A percentile compares a stretch with the other conserved stretches of the same genome.
Conservation (phyloP, 768 basidiomycete genomes). For the Auriculariales sp. region DNA sequence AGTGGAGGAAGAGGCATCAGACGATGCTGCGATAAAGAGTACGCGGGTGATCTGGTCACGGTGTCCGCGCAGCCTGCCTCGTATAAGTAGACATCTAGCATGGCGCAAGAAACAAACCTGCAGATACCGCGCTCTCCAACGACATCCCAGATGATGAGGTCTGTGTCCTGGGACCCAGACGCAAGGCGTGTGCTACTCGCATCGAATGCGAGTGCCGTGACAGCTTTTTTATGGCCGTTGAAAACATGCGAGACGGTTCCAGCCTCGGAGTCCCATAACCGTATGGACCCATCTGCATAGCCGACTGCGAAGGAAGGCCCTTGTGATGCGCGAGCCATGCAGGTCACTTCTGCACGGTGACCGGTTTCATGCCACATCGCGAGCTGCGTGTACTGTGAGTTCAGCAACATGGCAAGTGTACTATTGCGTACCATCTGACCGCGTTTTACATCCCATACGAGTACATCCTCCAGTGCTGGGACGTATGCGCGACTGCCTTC, state of each 20-base stretch:
- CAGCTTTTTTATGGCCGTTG: slow-evolving; percentile 90
- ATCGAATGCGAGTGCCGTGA: slow-evolving; percentile 81
- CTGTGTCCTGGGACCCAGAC: slow-evolving; percentile 90
- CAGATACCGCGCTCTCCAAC: slow-evolving; percentile 85
- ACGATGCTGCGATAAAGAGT: slow-evolving; percentile 44
- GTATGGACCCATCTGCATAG: slow-evolving; percentile 88
- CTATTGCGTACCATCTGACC: slow-evolving; percentile 66
- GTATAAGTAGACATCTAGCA: background rate
- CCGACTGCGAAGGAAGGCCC: slow-evolving; percentile 75
- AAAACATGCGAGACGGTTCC: slow-evolving; percentile 70
- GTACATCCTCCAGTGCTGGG: slow-evolving; percentile 87
- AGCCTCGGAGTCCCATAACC: slow-evolving; percentile 62
- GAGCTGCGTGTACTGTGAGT: slow-evolving; percentile 32
- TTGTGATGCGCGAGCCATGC: slow-evolving; percentile 62
- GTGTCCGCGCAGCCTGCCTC: slow-evolving; percentile 70
- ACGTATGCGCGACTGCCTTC: slow-evolving; percentile 88
- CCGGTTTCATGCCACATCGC: slow-evolving; percentile 99
- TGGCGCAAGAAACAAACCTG: slow-evolving; percentile 34
- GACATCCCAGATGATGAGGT: slow-evolving; percentile 92
- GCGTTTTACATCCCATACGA: slow-evolving; percentile 98
- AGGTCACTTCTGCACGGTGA: slow-evolving; percentile 85
- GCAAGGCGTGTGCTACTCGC: slow-evolving; percentile 65
- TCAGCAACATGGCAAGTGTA: background rate
- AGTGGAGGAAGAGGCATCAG: slow-evolving; percentile 28
- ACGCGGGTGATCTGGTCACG: slow-evolving; percentile 83